phyloP scores from a whole-genome alignment of 345 rosid species.

The Melaleuca quinquenervia region DNA sequence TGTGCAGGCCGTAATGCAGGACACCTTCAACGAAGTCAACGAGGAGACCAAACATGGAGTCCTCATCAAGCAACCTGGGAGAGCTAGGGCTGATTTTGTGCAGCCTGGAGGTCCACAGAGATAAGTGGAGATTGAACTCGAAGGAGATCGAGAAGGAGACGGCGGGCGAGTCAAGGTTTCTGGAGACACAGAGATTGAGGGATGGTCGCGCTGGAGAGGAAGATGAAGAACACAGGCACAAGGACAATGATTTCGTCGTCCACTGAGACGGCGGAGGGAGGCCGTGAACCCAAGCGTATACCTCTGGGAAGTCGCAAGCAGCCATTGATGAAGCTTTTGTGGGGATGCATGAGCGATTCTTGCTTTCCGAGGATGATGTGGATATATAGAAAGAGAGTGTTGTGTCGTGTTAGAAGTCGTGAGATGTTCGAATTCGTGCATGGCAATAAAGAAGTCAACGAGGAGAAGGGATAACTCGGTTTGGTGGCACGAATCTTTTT shows the following conservation, averaged over 20 bases:
- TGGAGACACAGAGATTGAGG: slow-evolving; percentile 32
- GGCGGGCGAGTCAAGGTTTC: slow-evolving; percentile 14
- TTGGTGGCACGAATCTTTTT: not conserved
- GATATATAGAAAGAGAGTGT: not conserved
- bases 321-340: slow-evolving; percentile 20
- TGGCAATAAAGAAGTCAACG: not conserved
- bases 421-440: not conserved
- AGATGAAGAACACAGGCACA: slow-evolving; percentile 11
- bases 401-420: not conserved
- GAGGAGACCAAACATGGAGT: slow-evolving; percentile 26
- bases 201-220: slow-evolving; percentile 42
- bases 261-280: slow-evolving; percentile 55
- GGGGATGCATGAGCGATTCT: not conserved
- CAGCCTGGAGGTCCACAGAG: slow-evolving; percentile 67
- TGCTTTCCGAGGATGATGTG: not conserved
- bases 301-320: slow-evolving; percentile 40
- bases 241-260: slow-evolving; percentile 37
- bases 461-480: not conserved
- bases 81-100: slow-evolving; percentile 26
- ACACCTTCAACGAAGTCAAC: slow-evolving; percentile 48
- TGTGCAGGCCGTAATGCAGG: slow-evolving; percentile 38
- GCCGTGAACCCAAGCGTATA: slow-evolving; percentile 47
- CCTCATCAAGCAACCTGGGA: slow-evolving; percentile 20
- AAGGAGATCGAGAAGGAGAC: slow-evolving; percentile 45
- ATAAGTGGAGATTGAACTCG: slow-evolving; percentile 24